phyloP scores from a whole-genome alignment of 352 stramenopile genomes.

The Salisapilia sapeloensis region DNA sequence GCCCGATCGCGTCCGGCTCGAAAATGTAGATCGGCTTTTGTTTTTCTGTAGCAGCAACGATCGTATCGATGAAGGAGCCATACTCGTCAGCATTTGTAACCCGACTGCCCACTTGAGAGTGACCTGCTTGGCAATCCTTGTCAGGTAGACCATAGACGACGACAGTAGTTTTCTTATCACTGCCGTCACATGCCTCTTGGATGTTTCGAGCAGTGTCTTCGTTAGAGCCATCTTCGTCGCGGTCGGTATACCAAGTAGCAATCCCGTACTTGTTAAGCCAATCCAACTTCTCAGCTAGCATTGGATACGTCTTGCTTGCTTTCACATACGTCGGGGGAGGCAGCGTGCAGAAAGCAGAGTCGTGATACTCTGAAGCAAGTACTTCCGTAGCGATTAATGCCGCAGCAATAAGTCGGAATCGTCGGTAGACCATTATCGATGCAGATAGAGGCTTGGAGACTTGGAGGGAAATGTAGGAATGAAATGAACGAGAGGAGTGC shows the following conservation, averaged over 20 bases:
- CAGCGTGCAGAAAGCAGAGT: no score
- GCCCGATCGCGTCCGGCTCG: slow-evolving; percentile 37
- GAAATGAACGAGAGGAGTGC: no score
- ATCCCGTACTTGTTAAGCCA: slow-evolving; percentile 20
- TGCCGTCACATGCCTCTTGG: slow-evolving; percentile 13
- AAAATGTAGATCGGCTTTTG: slow-evolving; percentile 49
- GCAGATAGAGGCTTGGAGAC: no score
- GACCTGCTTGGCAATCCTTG: slow-evolving; percentile 42
- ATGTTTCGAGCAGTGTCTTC: slow-evolving; percentile 7
- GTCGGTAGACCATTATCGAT: no score
- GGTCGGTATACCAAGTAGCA: slow-evolving; percentile 40
- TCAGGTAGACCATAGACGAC: slow-evolving; percentile 48
- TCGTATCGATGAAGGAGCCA: slow-evolving; percentile 16
- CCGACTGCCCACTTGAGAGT: slow-evolving; percentile 15
- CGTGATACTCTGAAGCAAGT: no score
- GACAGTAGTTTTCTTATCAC: slow-evolving; percentile 25
- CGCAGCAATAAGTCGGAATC: no score
- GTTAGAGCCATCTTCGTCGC: slow-evolving; percentile 6
- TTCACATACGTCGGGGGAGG: no score
- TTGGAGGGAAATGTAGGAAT: no score
- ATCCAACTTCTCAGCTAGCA: no score
- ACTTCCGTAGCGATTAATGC: no score
- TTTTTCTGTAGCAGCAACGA: slow-evolving; percentile 16
- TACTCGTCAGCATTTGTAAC: slow-evolving; percentile 26
- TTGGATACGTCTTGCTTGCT: no score